Conservation (phyloP, 495 filamentous ascomycete genomes). For the Podospora bellae-mahoneyi region DNA sequence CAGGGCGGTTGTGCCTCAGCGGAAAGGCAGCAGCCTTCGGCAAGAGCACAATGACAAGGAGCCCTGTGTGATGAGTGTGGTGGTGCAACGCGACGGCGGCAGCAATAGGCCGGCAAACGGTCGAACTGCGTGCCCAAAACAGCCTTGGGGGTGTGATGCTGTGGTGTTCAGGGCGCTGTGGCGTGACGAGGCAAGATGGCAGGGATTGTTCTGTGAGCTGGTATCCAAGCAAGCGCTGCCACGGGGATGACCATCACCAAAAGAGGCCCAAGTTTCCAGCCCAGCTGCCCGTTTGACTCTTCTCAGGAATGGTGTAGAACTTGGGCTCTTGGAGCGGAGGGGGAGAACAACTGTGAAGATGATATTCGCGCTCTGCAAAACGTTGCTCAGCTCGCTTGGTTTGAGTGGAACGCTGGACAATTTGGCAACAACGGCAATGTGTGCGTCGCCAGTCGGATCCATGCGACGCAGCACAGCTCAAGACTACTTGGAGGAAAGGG, state of each 20-base stretch:
- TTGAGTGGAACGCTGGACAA: not conserved
- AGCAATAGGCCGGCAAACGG: constrained; percentile 1
- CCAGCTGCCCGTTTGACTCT: not conserved
- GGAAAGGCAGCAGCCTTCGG: constrained; percentile 22
- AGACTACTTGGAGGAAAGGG: not conserved
- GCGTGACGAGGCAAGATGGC: constrained; percentile 21
- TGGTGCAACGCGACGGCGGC: constrained; percentile 11
- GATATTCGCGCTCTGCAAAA: not conserved
- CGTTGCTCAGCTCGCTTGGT: not conserved
- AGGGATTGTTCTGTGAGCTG: constrained; percentile 15
- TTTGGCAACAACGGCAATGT: constrained; percentile 3
- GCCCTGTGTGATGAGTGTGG: constrained; percentile 5
- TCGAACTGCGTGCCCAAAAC: constrained; percentile 12
- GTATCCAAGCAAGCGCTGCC: constrained; percentile 24
- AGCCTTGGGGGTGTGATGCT: constrained; percentile 12
- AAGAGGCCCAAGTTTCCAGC: not conserved
- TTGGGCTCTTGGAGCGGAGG: not conserved
- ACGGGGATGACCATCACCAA: constrained; percentile 18
- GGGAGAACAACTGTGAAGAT: not conserved
- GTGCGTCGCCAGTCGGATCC: not conserved
- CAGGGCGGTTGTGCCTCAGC: constrained; percentile 22
- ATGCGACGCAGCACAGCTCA: constrained; percentile 9
- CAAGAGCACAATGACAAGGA: not conserved
- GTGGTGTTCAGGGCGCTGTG: constrained; percentile 16
- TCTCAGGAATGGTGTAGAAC: not conserved